Percentiles rank a stretch among this genome's conserved stretches.
Evolutionary conservation across 1,284 basidiomycete species (phyloP).

Genomic region (Naganishia liquefaciens): DNA sequence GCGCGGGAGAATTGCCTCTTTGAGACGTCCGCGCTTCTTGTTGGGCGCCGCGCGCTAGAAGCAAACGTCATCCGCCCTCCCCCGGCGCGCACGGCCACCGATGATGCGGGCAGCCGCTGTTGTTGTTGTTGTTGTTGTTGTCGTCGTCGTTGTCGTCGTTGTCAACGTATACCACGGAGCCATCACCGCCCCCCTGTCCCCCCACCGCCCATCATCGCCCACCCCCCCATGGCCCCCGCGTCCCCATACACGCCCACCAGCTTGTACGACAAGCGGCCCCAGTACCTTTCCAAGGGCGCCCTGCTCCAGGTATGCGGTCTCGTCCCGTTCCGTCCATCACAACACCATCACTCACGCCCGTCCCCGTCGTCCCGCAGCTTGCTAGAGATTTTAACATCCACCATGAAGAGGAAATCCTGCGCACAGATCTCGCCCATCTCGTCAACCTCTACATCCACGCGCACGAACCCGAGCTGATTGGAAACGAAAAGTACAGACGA

Average conservation of each 20-base stretch:
- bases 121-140: neutral
- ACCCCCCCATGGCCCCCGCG: constrained; percentile 3
- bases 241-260: neutral
- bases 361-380: neutral
- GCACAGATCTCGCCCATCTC: constrained; percentile 20
- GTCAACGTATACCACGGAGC: neutral
- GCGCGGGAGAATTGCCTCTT: neutral
- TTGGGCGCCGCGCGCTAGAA: too few species aligned
- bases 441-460: constrained; percentile 15
- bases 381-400: constrained; percentile 15
- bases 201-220: neutral
- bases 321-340: neutral
- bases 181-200: neutral
- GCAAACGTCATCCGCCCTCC: too few species aligned
- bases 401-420: constrained; percentile 13
- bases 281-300: constrained; percentile 20
- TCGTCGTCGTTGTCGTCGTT: neutral
- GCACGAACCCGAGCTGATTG: constrained; percentile 14
- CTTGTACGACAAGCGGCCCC: constrained; percentile 22
- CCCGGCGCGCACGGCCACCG: too few species aligned
- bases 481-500: constrained; percentile 20
- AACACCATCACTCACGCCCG: neutral
- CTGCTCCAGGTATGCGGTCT: constrained; percentile 17
- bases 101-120: neutral
- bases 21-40: too few species aligned